phyloP scores from a whole-genome alignment of 108 stramenopile genomes.

The Seminavis robusta region DNA sequence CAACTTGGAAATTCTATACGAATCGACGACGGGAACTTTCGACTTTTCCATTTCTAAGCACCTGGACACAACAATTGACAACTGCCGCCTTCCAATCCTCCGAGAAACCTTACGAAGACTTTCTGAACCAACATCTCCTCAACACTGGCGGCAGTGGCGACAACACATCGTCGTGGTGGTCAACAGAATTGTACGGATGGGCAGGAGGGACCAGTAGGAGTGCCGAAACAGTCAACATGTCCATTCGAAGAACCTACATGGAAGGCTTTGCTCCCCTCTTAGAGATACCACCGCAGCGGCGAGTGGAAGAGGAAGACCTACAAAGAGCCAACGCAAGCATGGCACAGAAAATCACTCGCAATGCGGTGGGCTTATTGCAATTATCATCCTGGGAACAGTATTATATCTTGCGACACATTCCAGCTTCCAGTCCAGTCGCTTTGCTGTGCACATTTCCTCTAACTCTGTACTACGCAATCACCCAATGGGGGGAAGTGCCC shows the following conservation, averaged over 20 bases:
- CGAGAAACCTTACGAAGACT: constrained; percentile 52
- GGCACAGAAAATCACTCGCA: constrained; percentile 25
- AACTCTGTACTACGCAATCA: constrained; percentile 75
- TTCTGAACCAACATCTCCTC: constrained; percentile 34
- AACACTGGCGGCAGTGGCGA: constrained; percentile 17
- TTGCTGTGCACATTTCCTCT: constrained; percentile 79
- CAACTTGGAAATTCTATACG: constrained; percentile 71
- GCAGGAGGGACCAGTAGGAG: constrained; percentile 56
- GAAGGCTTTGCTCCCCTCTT: constrained; percentile 64
- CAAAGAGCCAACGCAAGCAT: background rate
- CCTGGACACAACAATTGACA: constrained; percentile 53
- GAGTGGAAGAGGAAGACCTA: constrained; percentile 28
- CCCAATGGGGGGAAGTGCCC: constrained; percentile 61
- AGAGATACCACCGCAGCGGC: constrained; percentile 51
- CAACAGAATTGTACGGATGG: constrained; percentile 77
- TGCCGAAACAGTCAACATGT: constrained; percentile 53
- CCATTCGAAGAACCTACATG: constrained; percentile 39
- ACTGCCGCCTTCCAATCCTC: constrained; percentile 46
- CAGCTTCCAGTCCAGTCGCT: constrained; percentile 60
- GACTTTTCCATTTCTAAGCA: constrained; percentile 32
- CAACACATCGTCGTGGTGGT: constrained; percentile 55
- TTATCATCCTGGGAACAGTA: constrained; percentile 74
- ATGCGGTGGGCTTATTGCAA: constrained; percentile 40
- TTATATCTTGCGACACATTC: constrained; percentile 58
- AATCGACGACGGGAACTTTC: constrained; percentile 51